Percentiles rank a stretch among this genome's conserved stretches.
Conservation (phyloP, 2,329 filamentous ascomycete genomes). For the Trichophyton simii region DNA sequence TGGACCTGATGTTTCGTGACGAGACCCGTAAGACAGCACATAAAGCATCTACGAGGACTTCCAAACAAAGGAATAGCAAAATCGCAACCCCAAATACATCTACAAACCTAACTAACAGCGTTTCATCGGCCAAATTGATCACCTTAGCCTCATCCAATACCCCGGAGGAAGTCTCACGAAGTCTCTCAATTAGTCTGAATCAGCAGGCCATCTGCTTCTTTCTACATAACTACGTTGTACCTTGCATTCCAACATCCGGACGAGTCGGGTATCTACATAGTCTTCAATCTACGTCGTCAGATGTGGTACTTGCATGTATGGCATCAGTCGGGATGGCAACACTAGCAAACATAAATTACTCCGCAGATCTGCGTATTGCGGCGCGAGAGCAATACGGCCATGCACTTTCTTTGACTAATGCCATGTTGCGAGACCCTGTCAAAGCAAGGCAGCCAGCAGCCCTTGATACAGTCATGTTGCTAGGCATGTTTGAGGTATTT, state of each 20-base stretch:
- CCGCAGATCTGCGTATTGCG: slow-evolving; percentile 34
- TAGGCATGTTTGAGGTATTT: slow-evolving; percentile 50
- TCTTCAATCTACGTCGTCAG: slow-evolving; percentile 17
- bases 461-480: slow-evolving; percentile 43
- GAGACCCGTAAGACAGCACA: slow-evolving; percentile 51
- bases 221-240: slow-evolving; percentile 23
- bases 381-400: slow-evolving; percentile 44
- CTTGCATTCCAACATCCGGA: slow-evolving; percentile 21
- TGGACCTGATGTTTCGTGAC: slow-evolving; percentile 54
- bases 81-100: neutral
- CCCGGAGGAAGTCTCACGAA: neutral
- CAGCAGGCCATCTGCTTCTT: slow-evolving; percentile 28
- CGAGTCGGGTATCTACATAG: slow-evolving; percentile 16
- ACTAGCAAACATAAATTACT: slow-evolving; percentile 42
- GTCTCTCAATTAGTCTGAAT: slow-evolving; percentile 11
- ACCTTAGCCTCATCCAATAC: neutral
- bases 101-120: no score
- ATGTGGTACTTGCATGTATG: slow-evolving; percentile 37
- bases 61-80: neutral
- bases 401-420: slow-evolving; percentile 37
- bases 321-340: slow-evolving; percentile 47
- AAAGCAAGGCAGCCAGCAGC: slow-evolving; percentile 32
- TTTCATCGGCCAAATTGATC: neutral
- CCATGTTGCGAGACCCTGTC: slow-evolving; percentile 22
- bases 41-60: slow-evolving; percentile 24